Conservation (phyloP, 768 basidiomycete genomes). For the Mycena kentingensis region DNA sequence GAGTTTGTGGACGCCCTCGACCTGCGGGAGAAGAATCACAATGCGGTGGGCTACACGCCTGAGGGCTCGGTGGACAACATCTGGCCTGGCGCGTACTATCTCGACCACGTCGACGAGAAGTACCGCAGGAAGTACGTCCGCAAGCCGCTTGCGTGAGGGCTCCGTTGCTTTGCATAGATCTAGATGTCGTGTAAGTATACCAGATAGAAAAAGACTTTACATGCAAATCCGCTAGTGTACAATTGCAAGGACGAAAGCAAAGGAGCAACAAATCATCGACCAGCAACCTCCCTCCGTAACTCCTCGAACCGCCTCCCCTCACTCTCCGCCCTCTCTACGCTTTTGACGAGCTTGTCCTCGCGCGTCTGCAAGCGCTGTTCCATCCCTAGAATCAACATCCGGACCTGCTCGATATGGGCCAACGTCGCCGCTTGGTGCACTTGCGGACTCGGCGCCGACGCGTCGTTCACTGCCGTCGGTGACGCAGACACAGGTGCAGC, state of each 20-base stretch:
- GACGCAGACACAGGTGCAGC: slow-evolving; percentile 5
- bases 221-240: too few relatives aligned
- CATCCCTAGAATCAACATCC: slow-evolving; percentile 72
- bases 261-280: not conserved
- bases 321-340: slow-evolving; percentile 59
- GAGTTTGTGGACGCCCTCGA: slow-evolving; percentile 85
- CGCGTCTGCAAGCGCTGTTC: slow-evolving; percentile 67
- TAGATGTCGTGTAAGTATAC: too few relatives aligned
- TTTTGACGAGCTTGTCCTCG: slow-evolving; percentile 62
- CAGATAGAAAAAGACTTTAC: too few relatives aligned
- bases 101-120: slow-evolving; percentile 85
- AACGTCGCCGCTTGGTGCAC: slow-evolving; percentile 42
- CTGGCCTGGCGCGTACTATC: slow-evolving; percentile 93
- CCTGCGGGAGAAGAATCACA: slow-evolving; percentile 96
- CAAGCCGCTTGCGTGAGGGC: not conserved
- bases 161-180: not conserved
- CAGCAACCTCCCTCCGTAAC: slow-evolving; percentile 42
- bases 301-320: slow-evolving; percentile 59
- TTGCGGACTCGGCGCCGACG: slow-evolving; percentile 23
- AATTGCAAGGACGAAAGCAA: not conserved
- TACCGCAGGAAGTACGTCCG: slow-evolving; percentile 84
- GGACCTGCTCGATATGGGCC: slow-evolving; percentile 69
- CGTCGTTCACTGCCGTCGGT: not conserved
- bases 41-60: slow-evolving; percentile 81
- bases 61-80: slow-evolving; percentile 88